Percentiles rank a stretch among this genome's conserved stretches.
phyloP scores from a whole-genome alignment of 164 flowering plant genomes.

The Stephania japonica region DNA sequence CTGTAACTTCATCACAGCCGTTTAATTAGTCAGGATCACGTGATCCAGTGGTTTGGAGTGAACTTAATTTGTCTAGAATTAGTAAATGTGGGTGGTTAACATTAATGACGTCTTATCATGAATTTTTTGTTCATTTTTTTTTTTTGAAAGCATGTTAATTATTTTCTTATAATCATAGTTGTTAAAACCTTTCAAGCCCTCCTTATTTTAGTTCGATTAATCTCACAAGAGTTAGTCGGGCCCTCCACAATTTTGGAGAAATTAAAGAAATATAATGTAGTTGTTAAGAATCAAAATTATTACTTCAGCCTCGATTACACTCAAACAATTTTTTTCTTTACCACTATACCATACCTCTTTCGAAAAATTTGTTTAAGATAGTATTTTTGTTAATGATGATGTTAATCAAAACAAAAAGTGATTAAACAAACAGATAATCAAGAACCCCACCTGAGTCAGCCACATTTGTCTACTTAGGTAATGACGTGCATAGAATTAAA shows the following conservation, averaged over 20 bases:
- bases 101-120: slow-evolving; percentile 2
- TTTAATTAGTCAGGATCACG: neutral
- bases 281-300: too few species aligned
- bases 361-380: too few species aligned
- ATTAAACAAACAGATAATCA: slow-evolving; percentile 5
- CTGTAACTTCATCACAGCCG: neutral
- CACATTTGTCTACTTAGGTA: slow-evolving; percentile 11
- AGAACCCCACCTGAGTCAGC: slow-evolving; percentile 13
- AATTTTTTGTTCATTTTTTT: neutral
- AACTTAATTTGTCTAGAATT: neutral
- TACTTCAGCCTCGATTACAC: too few species aligned
- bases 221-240: too few species aligned
- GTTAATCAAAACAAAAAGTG: neutral
- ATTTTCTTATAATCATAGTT: too few species aligned
- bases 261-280: too few species aligned
- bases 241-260: too few species aligned
- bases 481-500: slow-evolving; percentile 12
- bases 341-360: too few species aligned
- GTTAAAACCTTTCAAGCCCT: too few species aligned
- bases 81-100: neutral
- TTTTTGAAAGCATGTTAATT: too few species aligned
- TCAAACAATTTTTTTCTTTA: too few species aligned
- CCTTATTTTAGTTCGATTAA: too few species aligned
- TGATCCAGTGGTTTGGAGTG: neutral
- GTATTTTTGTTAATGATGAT: neutral